phyloP scores from a whole-genome alignment of 1,284 basidiomycete species.

The Volvariella volvacea region DNA sequence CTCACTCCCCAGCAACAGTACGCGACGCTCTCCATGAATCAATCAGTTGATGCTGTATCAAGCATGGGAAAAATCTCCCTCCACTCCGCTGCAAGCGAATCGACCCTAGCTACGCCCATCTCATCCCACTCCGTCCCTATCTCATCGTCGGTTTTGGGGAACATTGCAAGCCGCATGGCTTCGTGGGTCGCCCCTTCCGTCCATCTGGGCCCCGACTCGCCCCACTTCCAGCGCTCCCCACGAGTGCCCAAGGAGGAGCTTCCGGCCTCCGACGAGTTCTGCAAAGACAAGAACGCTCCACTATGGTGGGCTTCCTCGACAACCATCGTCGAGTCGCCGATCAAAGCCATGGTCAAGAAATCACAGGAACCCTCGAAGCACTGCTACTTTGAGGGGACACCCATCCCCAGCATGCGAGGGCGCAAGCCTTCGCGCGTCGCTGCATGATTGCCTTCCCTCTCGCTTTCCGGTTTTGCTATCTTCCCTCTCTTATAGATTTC shows the following conservation, averaged over 20 bases:
- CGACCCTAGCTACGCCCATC: conserved; percentile 31
- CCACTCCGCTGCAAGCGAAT: conserved; percentile 25
- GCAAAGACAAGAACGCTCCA: no score
- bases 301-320: no score
- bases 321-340: no score
- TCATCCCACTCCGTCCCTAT: conserved; percentile 25
- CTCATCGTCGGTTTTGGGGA: conserved; percentile 2
- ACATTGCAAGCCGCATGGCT: conserved; percentile 6
- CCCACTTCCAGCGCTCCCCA: no score
- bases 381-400: no score
- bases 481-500: conserved; percentile 1
- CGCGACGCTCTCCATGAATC: no score
- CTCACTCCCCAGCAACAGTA: conserved; percentile 20
- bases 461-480: conserved; percentile 7
- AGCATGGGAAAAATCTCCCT: conserved; percentile 24
- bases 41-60: conserved; percentile 11
- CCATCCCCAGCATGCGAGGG: conserved; percentile 20
- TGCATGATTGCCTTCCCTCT: conserved; percentile 12
- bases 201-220: no score
- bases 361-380: no score
- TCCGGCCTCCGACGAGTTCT: no score
- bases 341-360: no score
- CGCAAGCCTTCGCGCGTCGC: conserved; percentile 24
- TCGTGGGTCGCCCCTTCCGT: conserved; percentile 2
- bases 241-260: no score